Percentiles rank a stretch among this genome's conserved stretches.
These are phyloP conservation scores for Rhipidocladum racemiflorum DNA, from an alignment of 176 grass and related monocot genomes.

Conservation along the genomic window DNA sequence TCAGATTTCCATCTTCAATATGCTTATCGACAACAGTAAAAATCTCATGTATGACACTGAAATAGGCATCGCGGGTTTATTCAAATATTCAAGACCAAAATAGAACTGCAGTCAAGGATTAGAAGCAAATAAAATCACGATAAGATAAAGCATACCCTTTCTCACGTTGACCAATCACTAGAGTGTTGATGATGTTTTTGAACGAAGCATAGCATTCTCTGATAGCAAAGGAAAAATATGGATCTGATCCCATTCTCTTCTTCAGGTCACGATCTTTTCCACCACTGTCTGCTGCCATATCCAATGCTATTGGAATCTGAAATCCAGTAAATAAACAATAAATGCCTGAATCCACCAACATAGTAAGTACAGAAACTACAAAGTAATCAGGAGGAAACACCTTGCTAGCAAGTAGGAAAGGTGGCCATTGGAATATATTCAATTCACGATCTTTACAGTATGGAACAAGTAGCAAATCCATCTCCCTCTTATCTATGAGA, in stretches of 20 bases:
- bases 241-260: slow-evolving; percentile 69
- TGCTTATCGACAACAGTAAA: slow-evolving; percentile 57
- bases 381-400: slow-evolving; percentile 37
- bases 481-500: slow-evolving; percentile 95
- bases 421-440: slow-evolving; percentile 91
- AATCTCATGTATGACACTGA: slow-evolving; percentile 71
- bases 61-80: slow-evolving; percentile 10
- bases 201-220: slow-evolving; percentile 89
- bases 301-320: slow-evolving; percentile 94
- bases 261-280: slow-evolving; percentile 81
- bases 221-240: slow-evolving; percentile 79
- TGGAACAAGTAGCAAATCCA: slow-evolving; percentile 90
- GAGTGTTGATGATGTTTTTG: slow-evolving; percentile 80
- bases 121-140: slow-evolving; percentile 4
- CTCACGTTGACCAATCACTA: slow-evolving; percentile 64
- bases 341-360: slow-evolving; percentile 14
- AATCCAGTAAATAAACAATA: slow-evolving; percentile 27
- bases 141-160: slow-evolving; percentile 50
- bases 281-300: slow-evolving; percentile 91
- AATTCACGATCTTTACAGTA: slow-evolving; percentile 86
- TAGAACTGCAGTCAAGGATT: background rate
- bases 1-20: slow-evolving; percentile 36
- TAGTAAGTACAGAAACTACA: slow-evolving; percentile 14
- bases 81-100: slow-evolving; percentile 10
- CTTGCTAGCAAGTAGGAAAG: slow-evolving; percentile 99